Base-by-base conservation (phyloP, 192 early-diverging fungal genomes). In the Mortierella alpina region DNA sequence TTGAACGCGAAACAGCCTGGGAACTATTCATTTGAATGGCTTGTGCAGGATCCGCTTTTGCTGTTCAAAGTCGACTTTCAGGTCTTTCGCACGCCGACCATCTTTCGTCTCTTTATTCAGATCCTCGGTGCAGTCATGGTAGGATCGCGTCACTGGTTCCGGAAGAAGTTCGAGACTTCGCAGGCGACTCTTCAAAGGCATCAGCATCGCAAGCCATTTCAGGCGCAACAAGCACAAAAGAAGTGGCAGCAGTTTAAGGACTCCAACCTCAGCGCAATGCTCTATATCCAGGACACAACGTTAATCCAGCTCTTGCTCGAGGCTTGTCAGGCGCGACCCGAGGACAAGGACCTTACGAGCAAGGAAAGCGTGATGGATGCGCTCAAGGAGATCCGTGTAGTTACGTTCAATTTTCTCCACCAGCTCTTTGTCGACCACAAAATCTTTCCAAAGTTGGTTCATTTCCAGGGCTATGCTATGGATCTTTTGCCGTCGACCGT, bases 21-120 rank as follows among this genome's bases (percentile, higher is more conserved):
- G 0, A 44, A 23, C 17, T 72, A 72, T 46, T 63, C 65, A 1
- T 80, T 72, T 20, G 77, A 80, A 4, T 72, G 64, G 66, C 60
- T 80, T 4, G 77, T 80, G 4, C 77, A 80, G 47, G 77, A 80
- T 20, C 77, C 77, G 5, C 50, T 80, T 8, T 47, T 80, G 42
- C 60, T 80, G 7, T 80, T 80, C 60, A 72, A 72, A 52, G 66
- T 80, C 7, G 70, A 80, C 13, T 56, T 51, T 20, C 70, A 66
- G 12, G 68, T 70, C 18, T 72, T 72, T n/a, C 57, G 77, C 14
- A 56, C 70, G 9, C 77, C 77, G 7, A 72, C 63, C 4, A 62
- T 80, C 22, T 80, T 80, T 54, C 70, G 77, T 15, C 57, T 80
- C 20, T 80, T 80, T 66, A 66, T 80, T 20, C 77, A 80, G 66